Percentiles rank a stretch among this genome's conserved stretches.
Conservation (phyloP, 2,329 filamentous ascomycete genomes). For the Salinomyces thailandicus region DNA sequence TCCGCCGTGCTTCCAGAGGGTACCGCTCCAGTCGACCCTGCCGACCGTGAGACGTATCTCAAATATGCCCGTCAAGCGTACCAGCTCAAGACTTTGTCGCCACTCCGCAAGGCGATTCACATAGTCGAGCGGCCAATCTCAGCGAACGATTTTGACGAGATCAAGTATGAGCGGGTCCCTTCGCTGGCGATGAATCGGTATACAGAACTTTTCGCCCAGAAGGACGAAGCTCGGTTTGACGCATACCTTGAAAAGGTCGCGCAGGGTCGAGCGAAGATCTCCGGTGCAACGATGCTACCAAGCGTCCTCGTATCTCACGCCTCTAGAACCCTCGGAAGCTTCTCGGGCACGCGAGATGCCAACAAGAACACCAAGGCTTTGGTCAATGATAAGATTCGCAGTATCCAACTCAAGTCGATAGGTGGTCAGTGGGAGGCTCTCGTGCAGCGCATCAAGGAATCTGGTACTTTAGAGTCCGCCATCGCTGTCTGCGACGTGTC, state of each 20-base stretch:
- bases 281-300: constrained; percentile 46
- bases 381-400: constrained; percentile 22
- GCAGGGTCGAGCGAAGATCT: constrained; percentile 40
- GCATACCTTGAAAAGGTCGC: constrained; percentile 42
- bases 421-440: constrained; percentile 48
- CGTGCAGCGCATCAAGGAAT: constrained; percentile 48
- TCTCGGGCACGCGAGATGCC: background rate
- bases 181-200: constrained; percentile 49
- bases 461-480: constrained; percentile 41
- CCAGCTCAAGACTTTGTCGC: constrained; percentile 39
- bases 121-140: constrained; percentile 45
- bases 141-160: constrained; percentile 36
- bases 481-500: constrained; percentile 51
- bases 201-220: constrained; percentile 38
- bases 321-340: background rate
- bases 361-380: constrained; percentile 9
- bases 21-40: constrained; percentile 21
- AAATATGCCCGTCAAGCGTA: constrained; percentile 45
- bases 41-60: constrained; percentile 40
- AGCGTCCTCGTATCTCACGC: constrained; percentile 35
- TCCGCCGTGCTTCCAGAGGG: constrained; percentile 21
- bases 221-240: constrained; percentile 42
- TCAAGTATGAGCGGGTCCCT: constrained; percentile 48
- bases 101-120: constrained; percentile 43
- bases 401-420: constrained; percentile 30